A percentile compares a stretch with the other conserved stretches of the same genome.
phyloP scores from a whole-genome alignment of 2,329 filamentous ascomycete species.

The Dendryphion nanum region DNA sequence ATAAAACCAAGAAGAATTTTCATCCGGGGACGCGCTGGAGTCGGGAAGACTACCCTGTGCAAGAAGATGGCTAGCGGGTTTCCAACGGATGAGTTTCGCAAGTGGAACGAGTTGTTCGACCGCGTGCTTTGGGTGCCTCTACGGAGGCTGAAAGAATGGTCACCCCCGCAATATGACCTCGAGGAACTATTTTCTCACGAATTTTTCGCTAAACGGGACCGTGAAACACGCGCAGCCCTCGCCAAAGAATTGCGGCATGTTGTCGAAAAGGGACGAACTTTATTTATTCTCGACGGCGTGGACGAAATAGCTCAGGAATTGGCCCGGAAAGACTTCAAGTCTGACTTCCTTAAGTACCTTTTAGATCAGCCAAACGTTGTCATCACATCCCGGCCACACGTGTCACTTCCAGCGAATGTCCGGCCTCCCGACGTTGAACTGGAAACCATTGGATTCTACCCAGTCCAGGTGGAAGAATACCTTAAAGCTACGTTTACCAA shows the following conservation, averaged over 20 bases:
- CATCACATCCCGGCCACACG: conserved; percentile 2
- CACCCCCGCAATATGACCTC: not conserved
- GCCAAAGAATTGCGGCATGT: not conserved
- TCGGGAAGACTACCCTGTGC: conserved; percentile 4
- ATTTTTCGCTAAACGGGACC: not conserved
- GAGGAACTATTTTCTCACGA: not conserved
- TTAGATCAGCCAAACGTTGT: conserved; percentile 1
- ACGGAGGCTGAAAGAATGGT: not conserved
- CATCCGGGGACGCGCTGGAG: conserved; percentile 3
- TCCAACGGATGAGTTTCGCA: not conserved
- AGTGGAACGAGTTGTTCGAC: not conserved
- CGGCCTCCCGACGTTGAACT: conserved; percentile 1
- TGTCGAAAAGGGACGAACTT: not conserved
- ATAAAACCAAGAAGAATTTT: conserved; percentile 4
- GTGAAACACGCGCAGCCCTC: not conserved
- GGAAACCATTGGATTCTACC: conserved; percentile 2
- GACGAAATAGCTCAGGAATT: not conserved
- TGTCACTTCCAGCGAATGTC: not conserved
- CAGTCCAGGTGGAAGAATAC: conserved; percentile 1
- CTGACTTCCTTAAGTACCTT: conserved; percentile 1
- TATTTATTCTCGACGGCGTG: not conserved
- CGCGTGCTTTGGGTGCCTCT: not conserved
- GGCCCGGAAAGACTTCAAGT: not conserved
- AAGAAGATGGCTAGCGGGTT: conserved; percentile 5
- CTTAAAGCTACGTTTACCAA: not conserved